A percentile compares a stretch with the other conserved stretches of the same genome.
These are phyloP conservation scores for Stentor coeruleus DNA, from an alignment of 73 alveolate genomes.

Conservation along the genomic window DNA sequence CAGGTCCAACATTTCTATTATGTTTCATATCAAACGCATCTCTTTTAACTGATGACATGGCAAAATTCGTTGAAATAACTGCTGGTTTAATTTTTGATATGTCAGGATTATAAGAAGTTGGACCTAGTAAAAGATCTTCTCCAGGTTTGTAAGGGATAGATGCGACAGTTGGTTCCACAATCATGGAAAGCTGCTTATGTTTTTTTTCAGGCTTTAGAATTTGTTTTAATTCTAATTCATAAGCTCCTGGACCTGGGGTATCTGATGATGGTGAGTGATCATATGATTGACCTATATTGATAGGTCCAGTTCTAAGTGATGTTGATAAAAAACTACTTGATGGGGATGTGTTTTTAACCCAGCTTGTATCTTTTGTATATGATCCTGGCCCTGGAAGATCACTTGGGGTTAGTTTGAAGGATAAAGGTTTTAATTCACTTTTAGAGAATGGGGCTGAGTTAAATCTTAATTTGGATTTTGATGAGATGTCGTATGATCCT, in stretches of 20 bases:
- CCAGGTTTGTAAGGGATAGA: neutral
- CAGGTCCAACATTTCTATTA: neutral
- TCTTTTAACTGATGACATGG: neutral
- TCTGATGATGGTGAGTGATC: neutral
- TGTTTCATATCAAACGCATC: neutral
- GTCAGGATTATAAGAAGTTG: neutral
- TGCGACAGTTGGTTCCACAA: neutral
- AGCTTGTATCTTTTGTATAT: neutral
- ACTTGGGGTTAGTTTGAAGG: neutral
- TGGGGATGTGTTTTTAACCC: neutral
- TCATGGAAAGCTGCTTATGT: neutral
- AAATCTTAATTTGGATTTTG: neutral
- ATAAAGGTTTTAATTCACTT: neutral
- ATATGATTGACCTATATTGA: neutral
- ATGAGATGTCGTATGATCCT: neutral
- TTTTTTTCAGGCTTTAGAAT: neutral
- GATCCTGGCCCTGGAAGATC: conserved; percentile 15
- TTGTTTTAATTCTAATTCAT: neutral
- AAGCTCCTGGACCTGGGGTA: conserved; percentile 22
- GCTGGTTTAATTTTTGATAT: neutral
- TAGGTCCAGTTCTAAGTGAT: neutral
- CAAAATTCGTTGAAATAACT: neutral
- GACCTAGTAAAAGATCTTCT: neutral
- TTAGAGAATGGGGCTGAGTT: neutral
- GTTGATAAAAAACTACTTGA: neutral